Evolutionary conservation across 768 basidiomycete species (phyloP).

Genomic region (Hydnum rufescens): DNA sequence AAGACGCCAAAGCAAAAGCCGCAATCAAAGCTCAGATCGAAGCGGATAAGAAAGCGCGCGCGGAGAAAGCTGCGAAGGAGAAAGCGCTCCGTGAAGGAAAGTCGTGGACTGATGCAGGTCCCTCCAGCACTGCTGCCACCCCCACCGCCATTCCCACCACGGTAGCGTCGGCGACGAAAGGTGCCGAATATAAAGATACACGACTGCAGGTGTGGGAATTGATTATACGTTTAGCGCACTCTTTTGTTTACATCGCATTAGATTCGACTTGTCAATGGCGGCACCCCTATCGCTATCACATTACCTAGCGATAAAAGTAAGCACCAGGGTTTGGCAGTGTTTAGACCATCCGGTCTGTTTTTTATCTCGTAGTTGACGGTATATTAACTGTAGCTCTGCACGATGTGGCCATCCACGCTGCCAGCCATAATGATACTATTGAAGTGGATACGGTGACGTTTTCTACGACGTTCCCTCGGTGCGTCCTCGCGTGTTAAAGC

Average conservation of each 20-base stretch:
- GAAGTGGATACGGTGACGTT: constrained; percentile 64
- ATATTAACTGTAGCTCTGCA: constrained; percentile 35
- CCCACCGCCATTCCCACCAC: constrained; percentile 21
- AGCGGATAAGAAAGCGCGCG: constrained; percentile 75
- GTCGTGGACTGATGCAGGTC: constrained; percentile 13
- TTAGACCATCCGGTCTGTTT: not conserved
- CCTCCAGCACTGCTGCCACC: constrained; percentile 21
- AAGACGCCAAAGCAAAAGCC: constrained; percentile 68
- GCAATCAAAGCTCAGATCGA: constrained; percentile 89
- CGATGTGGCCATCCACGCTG: constrained; percentile 76
- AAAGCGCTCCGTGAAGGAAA: constrained; percentile 78
- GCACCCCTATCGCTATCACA: constrained; percentile 62
- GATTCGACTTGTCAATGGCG: constrained; percentile 59
- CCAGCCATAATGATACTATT: constrained; percentile 45
- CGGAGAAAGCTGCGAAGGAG: constrained; percentile 73
- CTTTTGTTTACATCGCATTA: not conserved
- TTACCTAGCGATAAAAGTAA: constrained; percentile 58
- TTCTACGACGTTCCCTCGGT: constrained; percentile 75
- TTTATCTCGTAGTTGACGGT: not conserved
- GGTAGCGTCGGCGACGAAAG: constrained; percentile 21
- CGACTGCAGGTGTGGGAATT: constrained; percentile 34
- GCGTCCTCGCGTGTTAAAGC: not conserved
- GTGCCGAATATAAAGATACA: constrained; percentile 71
- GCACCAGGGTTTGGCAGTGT: constrained; percentile 16
- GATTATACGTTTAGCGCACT: not conserved